Evolutionary conservation across 345 rosid species (phyloP), one percentile per base, ranked within the genome.

Genomic region (Erodium maritimum): DNA sequence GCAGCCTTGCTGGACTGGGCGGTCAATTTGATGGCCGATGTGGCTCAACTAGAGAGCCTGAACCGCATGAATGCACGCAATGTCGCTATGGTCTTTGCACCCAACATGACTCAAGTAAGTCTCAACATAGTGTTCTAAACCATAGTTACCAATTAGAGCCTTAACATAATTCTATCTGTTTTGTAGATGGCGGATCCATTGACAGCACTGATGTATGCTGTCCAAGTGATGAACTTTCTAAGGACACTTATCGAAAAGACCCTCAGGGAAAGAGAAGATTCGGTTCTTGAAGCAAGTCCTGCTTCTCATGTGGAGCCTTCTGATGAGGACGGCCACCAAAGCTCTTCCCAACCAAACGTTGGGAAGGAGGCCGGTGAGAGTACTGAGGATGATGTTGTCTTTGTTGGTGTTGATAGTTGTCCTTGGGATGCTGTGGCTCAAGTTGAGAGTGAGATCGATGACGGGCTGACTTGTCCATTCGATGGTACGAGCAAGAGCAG

Each of bases 11-110:
- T 94, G 55, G 82, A 94, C 61, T 94, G 99, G 97, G 82, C 96
- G 0, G 52, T 94, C 60, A 90, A 94, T 76, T 73, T 94, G 46
- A 94, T 94, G 99, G 97, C 97, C 21, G 99, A 94, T 79, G 93
- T 94, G 56, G 93, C 81, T 0, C 90, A 87, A 71, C 64, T 83
- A 69, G 95, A 90, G 63, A 84, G 79, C 76, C 46, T 84, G 21
- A 94, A 90, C 77, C 90, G 90, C 81, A 94, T 94, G 99, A 94
- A 87, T 77, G 91, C 97, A 5, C 88, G 97, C 5, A 94, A 94
- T 74, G 71, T 94, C 0, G 97, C 99, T 0, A 85, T 94, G 84
- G 97, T 94, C 51, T 94, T 94, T 17, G 97, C 99, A 33, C 99
- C 99, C 61, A 94, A 94, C 83, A 94, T 29, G 37, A 29, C 37